These are phyloP conservation scores for Jackrogersella multiformis DNA, from an alignment of 495 filamentous ascomycete genomes.

Conservation along the genomic window DNA sequence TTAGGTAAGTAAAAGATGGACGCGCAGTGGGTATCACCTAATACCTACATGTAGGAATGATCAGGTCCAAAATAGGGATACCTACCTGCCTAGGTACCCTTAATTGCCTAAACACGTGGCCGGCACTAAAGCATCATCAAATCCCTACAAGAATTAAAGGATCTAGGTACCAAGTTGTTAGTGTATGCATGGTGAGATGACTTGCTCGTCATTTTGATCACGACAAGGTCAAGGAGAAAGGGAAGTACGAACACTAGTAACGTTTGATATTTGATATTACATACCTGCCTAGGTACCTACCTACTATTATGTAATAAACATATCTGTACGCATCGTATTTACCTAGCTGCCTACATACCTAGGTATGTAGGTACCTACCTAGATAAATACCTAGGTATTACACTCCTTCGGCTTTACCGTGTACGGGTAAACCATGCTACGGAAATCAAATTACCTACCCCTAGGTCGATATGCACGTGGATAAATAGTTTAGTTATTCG, in stretches of 20 bases:
- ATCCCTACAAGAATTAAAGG: conserved; percentile 14
- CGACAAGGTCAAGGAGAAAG: conserved; percentile 12
- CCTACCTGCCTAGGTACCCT: no score
- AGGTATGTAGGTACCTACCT: no score
- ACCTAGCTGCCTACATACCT: no score
- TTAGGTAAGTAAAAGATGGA: no score
- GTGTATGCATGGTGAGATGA: conserved; percentile 28
- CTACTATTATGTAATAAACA: no score
- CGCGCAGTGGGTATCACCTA: neutral
- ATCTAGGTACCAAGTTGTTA: conserved; percentile 38
- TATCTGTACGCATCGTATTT: conserved; percentile 24
- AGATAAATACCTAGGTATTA: conserved; percentile 12
- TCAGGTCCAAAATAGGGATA: conserved; percentile 19
- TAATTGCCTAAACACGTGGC: conserved; percentile 41
- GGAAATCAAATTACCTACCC: conserved; percentile 38
- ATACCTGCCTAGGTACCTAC: no score
- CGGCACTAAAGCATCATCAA: conserved; percentile 21
- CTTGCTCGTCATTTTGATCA: conserved; percentile 37
- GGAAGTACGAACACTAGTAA: conserved; percentile 7
- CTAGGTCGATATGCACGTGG: conserved; percentile 44
- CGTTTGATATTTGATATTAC: conserved; percentile 35
- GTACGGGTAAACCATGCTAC: conserved; percentile 30
- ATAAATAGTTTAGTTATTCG: conserved; percentile 32
- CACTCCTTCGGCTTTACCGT: conserved; percentile 31
- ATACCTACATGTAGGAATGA: conserved; percentile 13